Conservation (phyloP, 2,329 filamentous ascomycete genomes). For the Penicillium sp. region DNA sequence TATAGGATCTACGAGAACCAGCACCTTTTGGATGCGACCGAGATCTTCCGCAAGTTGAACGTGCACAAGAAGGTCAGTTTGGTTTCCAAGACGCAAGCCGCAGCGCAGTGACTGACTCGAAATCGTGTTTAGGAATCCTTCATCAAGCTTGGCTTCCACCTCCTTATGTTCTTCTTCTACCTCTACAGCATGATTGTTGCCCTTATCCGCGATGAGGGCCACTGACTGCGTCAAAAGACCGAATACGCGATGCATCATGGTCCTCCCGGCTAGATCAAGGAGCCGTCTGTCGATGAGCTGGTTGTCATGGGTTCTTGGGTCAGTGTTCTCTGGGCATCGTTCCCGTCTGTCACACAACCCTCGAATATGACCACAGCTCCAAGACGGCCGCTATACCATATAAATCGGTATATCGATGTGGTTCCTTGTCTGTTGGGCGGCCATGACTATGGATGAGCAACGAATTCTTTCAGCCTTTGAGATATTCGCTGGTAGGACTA, state of each 20-base stretch:
- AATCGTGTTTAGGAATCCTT: constrained; percentile 77
- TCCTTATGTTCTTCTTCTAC: constrained; percentile 99
- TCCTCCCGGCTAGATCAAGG: constrained; percentile 20
- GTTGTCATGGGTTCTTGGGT: background rate
- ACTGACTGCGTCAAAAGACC: constrained; percentile 56
- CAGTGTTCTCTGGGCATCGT: background rate
- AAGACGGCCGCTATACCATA: constrained; percentile 5
- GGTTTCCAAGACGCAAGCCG: background rate
- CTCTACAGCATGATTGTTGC: constrained; percentile 98
- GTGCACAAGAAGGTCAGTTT: constrained; percentile 87
- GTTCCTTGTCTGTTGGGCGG: constrained; percentile 2
- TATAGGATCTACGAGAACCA: constrained; percentile 92
- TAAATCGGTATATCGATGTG: constrained; percentile 10
- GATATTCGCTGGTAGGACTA: constrained; percentile 13
- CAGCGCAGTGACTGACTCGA: constrained; percentile 9
- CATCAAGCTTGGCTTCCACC: constrained; percentile 96
- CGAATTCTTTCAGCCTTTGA: constrained; percentile 16
- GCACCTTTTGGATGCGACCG: constrained; percentile 92
- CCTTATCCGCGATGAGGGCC: constrained; percentile 89
- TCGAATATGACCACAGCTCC: background rate
- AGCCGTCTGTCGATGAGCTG: constrained; percentile 1
- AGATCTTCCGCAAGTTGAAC: constrained; percentile 99
- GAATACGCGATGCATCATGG: constrained; percentile 42
- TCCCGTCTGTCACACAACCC: background rate
- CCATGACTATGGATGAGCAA: constrained; percentile 13